Evolutionary conservation across 2,329 filamentous ascomycete species (phyloP).

Genomic region (Arthrocladium fulminans): DNA sequence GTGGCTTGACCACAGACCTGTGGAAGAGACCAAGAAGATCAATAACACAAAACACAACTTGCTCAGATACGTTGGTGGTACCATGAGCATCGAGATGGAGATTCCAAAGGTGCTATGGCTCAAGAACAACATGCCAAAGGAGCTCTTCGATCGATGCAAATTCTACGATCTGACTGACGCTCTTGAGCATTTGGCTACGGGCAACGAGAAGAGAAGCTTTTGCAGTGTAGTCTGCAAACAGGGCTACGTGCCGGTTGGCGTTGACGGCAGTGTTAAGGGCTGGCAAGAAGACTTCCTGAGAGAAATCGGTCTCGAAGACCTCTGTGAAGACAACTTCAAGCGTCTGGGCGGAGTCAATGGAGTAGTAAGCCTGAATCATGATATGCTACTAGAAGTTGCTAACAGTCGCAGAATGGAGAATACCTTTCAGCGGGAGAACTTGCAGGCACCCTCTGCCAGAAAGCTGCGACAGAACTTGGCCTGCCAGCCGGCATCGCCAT

Average conservation of each 20-base stretch:
- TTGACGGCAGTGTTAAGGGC: conserved; percentile 92
- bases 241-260: conserved; percentile 90
- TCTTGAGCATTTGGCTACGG: conserved; percentile 87
- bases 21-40: conserved; percentile 84
- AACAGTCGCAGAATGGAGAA: conserved; percentile 62
- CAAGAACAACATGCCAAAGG: conserved; percentile 93
- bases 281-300: conserved; percentile 95
- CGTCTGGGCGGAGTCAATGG: conserved; percentile 89
- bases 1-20: conserved; percentile 91
- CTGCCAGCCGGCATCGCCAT: conserved; percentile 81
- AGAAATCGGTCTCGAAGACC: conserved; percentile 74
- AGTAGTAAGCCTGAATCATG: conserved; percentile 61
- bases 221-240: conserved; percentile 97
- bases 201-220: conserved; percentile 82
- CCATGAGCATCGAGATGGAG: conserved; percentile 99
- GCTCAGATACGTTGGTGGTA: conserved; percentile 89
- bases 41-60: conserved; percentile 88
- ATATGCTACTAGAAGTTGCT: conserved; percentile 3
- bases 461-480: conserved; percentile 73
- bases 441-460: conserved; percentile 74
- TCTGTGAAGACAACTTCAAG: conserved; percentile 79
- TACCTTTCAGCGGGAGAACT: conserved; percentile 89
- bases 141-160: conserved; percentile 85
- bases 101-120: conserved; percentile 97
- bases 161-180: conserved; percentile 95